Evolutionary conservation across 495 filamentous ascomycete species (phyloP), one percentile per base, ranked within the genome.

Genomic region (Penicillium simplicissimum): DNA sequence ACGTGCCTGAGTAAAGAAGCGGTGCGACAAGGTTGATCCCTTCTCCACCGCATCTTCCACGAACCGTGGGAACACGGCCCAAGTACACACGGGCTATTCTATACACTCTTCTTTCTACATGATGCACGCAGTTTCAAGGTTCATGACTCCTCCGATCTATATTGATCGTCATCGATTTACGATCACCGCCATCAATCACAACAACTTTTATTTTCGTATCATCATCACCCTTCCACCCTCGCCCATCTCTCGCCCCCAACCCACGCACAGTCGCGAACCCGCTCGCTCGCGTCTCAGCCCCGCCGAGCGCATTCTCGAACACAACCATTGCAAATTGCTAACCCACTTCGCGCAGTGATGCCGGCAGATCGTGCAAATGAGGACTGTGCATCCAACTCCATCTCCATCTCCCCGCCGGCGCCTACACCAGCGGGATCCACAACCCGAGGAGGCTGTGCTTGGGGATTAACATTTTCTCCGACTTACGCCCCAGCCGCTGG

Each of bases 1-100:
- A 65, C 47, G 55, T 34, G 37, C 53, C 65, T 57, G 38, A 43
- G 51, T 57, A 42, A 64, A 66, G 57, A 23, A 59, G 59, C 63
- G 63, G 63, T 66, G 57, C 57, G 45, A 43, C 55, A 14, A 55
- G 53, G 53, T 38, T 21, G 10, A 55, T 38, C 38, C 54, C n/a
- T 8, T 23, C 4, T 25, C 37, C 21, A 19, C 28, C 25, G 28
- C 21, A 31, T 38, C 52, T 37, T 14, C 15, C 38, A n/a, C 14
- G 23, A 9, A 52, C 3, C 15, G 51, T 15, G 31, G n/a, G 3
- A 19, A 31, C 49, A 14, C 17, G 3, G 3, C 1, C 45, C 2
- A 31, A 15, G 45, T 31, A 25, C 14, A 49, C 13, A 49, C 23
- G 23, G 25, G 14, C 13, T 49, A 49, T 28, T 28, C 45, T 31